These are phyloP conservation scores for Fusarium sp. DNA, from an alignment of 2,329 filamentous ascomycete genomes.

Conservation along the genomic window DNA sequence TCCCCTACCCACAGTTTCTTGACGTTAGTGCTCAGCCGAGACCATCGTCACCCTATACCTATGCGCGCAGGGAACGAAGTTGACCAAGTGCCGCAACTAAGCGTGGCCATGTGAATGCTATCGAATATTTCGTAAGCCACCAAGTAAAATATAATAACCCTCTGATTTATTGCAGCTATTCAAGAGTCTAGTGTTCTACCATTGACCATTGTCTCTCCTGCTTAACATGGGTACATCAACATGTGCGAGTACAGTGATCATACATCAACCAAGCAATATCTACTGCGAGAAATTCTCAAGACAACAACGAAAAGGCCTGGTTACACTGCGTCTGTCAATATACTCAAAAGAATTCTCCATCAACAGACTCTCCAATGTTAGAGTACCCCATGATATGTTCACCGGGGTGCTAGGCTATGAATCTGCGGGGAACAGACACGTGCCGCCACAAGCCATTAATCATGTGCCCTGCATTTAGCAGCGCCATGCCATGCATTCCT, in stretches of 20 bases:
- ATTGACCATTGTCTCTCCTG: not conserved
- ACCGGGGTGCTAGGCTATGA: slow-evolving; percentile 13
- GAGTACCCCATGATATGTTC: slow-evolving; percentile 18
- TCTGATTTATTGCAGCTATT: not conserved
- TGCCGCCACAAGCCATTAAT: slow-evolving; percentile 28
- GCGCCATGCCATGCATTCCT: slow-evolving; percentile 17
- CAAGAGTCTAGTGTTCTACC: not conserved
- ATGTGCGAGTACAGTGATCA: not conserved
- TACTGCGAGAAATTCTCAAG: not conserved
- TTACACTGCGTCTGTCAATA: not conserved
- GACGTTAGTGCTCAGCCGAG: too few species aligned
- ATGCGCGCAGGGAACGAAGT: not conserved
- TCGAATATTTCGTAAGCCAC: too few species aligned
- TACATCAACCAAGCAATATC: not conserved
- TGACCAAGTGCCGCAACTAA: not conserved
- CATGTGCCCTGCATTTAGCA: slow-evolving; percentile 25
- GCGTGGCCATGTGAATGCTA: too few species aligned
- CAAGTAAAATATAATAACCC: too few species aligned
- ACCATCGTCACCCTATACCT: not conserved
- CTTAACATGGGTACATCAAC: too few species aligned
- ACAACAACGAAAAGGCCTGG: not conserved
- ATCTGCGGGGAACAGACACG: slow-evolving; percentile 16
- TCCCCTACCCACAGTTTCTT: not conserved
- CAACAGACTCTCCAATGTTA: not conserved
- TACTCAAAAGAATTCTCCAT: not conserved